Percentiles rank a stretch among this genome's conserved stretches.
Conservation (phyloP, 768 basidiomycete species). For the Mycena indigotica region DNA sequence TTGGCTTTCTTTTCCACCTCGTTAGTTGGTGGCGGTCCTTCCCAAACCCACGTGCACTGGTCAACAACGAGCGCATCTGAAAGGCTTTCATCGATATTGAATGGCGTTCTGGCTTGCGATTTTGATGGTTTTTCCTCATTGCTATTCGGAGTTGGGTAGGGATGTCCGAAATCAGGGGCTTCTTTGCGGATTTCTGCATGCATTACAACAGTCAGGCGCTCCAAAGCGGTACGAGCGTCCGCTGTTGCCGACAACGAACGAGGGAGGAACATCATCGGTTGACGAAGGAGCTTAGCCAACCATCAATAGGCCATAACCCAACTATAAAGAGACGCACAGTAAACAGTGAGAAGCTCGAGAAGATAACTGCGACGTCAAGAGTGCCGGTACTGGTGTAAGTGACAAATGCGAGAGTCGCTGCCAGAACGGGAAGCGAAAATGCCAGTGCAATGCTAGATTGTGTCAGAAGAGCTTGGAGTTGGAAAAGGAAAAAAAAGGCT, state of each 20-base stretch:
- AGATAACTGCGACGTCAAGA: background rate
- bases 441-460: background rate
- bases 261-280: slow-evolving; percentile 70
- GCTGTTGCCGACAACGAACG: slow-evolving; percentile 62
- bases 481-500: background rate
- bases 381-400: background rate
- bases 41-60: background rate
- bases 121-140: slow-evolving; percentile 13
- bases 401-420: background rate
- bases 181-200: slow-evolving; percentile 51
- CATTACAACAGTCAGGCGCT: slow-evolving; percentile 54
- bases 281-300: slow-evolving; percentile 69
- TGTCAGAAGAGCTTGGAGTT: background rate
- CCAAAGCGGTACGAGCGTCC: slow-evolving; percentile 66
- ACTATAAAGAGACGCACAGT: slow-evolving; percentile 30
- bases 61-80: background rate
- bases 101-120: background rate
- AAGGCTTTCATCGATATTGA: background rate
- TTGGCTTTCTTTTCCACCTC: background rate
- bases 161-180: slow-evolving; percentile 32
- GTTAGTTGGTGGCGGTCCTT: background rate
- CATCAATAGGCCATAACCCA: too few species aligned
- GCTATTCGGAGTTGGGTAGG: background rate
- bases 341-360: slow-evolving; percentile 9
- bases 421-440: background rate